A percentile compares a stretch with the other conserved stretches of the same genome.
phyloP scores from a whole-genome alignment of 257 asterid genomes.

The Solanum clarkiae region DNA sequence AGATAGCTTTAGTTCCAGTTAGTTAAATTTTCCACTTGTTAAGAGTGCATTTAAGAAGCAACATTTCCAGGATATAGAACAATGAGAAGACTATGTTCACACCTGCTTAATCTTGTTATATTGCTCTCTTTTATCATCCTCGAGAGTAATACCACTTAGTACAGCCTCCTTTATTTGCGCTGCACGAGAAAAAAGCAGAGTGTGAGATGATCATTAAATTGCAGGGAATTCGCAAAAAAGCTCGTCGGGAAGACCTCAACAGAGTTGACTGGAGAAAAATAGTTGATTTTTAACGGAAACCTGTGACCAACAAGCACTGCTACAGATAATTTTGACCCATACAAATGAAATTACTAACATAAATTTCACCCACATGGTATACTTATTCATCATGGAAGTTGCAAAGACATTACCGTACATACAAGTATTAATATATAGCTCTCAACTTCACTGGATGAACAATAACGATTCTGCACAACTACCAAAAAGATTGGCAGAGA shows the following conservation, averaged over 20 bases:
- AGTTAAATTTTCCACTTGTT: background rate
- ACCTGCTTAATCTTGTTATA: constrained; percentile 95
- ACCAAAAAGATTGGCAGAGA: background rate
- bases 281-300: too few species aligned
- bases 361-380: background rate
- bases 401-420: background rate
- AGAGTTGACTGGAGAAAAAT: too few species aligned
- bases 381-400: background rate
- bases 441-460: background rate
- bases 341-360: background rate
- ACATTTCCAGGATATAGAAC: background rate
- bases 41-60: background rate
- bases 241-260: background rate
- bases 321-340: too few species aligned
- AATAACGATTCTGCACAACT: background rate
- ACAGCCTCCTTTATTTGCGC: constrained; percentile 91
- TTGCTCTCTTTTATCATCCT: constrained; percentile 73
- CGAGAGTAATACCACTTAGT: constrained; percentile 84
- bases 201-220: background rate
- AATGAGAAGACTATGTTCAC: background rate
- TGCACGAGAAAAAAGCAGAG: constrained; percentile 24
- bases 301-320: too few species aligned
- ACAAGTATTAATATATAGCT: background rate
- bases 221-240: background rate
- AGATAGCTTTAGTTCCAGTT: background rate